Evolutionary conservation across 371 early-diverging fungal genomes (phyloP), one percentile per base, ranked within the genome.

Genomic region (Mycotypha africana): DNA sequence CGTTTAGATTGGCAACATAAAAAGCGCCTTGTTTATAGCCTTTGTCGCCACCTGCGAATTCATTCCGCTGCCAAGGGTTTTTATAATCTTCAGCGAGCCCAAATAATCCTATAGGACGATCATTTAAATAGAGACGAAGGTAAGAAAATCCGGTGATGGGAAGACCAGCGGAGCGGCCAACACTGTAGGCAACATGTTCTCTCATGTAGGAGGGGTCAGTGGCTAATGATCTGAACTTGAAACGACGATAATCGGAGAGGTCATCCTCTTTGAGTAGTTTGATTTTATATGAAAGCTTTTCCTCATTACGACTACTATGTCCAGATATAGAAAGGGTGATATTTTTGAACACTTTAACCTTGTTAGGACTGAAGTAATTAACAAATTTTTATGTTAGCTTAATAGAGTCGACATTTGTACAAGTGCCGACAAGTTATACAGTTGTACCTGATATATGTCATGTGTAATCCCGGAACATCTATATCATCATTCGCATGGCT

Each of bases 131-230:
- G 35, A 56, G 28, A 42, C 65, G 22, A 16, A 64, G 57, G 31
- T 65, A 78, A 2, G 65, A 56, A 1, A 58, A 56, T 21, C 56
- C 56, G 8, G 65, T 56, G 10, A 70, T 55, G 20, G 70, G 70
- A 23, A 74, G 49, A 11, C 76, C 76, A 4, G 67, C 34, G 1
- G 69, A 58, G 25, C 56, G 55, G 17, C 67, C 56, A 19, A 75
- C 53, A 35, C 68, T 71, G 23, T 76, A 64, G 21, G 65, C 65
- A 15, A 78, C 11, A 41, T 70, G 67, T 23, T 78, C 79, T 22
- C 74, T 59, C 38, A 78, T 66, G 45, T 65, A 72, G 2, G 74
- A 65, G 0, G 69, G 56, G 31, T 78, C 79, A 1, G 66, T 57
- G 16, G 39, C 47, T 31, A 57, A 53, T 1, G 70, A 41, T 17